Evolutionary conservation across 140 eudicot genomes (phyloP).

Genomic region (Stevia rebaudiana): DNA sequence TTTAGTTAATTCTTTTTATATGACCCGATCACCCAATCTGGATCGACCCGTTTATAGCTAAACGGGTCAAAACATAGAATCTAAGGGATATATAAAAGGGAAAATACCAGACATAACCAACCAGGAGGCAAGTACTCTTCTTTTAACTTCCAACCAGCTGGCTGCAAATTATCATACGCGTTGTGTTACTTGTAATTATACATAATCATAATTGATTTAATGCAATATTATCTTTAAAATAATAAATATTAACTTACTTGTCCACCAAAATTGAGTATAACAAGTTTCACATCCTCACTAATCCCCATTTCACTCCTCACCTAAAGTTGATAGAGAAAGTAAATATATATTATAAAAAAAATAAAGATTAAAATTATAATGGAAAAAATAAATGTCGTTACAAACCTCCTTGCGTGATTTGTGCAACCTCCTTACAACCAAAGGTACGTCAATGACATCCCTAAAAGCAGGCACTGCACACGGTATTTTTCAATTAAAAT

Average conservation of each 20-base stretch:
- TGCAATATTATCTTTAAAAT: neutral
- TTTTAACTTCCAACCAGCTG: slow-evolving; percentile 86
- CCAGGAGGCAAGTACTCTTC: slow-evolving; percentile 87
- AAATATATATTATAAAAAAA: neutral
- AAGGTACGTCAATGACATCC: slow-evolving; percentile 87
- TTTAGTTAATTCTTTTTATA: neutral
- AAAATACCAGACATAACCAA: slow-evolving; percentile 85
- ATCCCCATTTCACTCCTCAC: slow-evolving; percentile 85
- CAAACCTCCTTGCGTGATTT: slow-evolving; percentile 82
- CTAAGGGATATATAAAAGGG: neutral
- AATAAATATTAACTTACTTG: slow-evolving; percentile 49
- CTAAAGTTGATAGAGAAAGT: slow-evolving; percentile 30
- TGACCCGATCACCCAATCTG: neutral
- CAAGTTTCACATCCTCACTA: slow-evolving; percentile 70
- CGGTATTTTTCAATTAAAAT: neutral
- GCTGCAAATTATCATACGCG: slow-evolving; percentile 57
- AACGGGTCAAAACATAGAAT: neutral
- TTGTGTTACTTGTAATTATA: neutral
- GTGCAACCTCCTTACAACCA: slow-evolving; percentile 92
- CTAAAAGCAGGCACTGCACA: slow-evolving; percentile 97
- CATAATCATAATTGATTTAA: neutral
- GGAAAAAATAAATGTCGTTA: slow-evolving; percentile 13
- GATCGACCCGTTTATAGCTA: neutral
- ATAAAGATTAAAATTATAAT: neutral
- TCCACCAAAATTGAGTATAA: slow-evolving; percentile 96